A percentile compares a stretch with the other conserved stretches of the same genome.
phyloP scores from a whole-genome alignment of 371 early-diverging fungal species.

The Mucor lusitanicus region DNA sequence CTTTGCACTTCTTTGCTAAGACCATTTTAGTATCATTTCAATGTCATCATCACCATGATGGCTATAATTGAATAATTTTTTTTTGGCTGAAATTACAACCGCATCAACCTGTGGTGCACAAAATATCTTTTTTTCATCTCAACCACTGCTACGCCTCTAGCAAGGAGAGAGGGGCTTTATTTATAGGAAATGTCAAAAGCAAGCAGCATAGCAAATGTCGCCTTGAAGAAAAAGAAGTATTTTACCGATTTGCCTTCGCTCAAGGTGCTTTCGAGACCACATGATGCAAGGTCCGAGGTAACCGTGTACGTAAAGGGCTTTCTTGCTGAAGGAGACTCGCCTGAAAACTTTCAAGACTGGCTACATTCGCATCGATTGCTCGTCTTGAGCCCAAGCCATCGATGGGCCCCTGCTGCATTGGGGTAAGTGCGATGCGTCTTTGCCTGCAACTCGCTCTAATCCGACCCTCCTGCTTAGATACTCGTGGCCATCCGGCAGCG shows the following conservation, averaged over 20 bases:
- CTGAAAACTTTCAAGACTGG: slow-evolving; percentile 53
- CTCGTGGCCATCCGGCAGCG: slow-evolving; percentile 53
- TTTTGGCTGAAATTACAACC: not conserved
- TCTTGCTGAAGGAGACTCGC: slow-evolving; percentile 45
- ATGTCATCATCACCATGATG: not conserved
- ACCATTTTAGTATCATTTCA: not conserved
- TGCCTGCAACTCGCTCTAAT: not conserved
- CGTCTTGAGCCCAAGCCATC: slow-evolving; percentile 39
- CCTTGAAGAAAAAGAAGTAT: slow-evolving; percentile 25
- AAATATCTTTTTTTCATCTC: not conserved
- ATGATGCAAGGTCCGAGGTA: slow-evolving; percentile 34
- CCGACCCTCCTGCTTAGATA: slow-evolving; percentile 28
- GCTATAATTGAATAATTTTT: not conserved
- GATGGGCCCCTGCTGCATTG: slow-evolving; percentile 46
- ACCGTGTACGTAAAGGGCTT: slow-evolving; percentile 54
- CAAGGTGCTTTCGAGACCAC: slow-evolving; percentile 39
- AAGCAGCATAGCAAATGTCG: not conserved
- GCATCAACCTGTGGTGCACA: not conserved
- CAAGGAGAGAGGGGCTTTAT: not conserved
- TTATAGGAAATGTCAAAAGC: not conserved
- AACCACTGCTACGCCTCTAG: not conserved
- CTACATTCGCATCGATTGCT: slow-evolving; percentile 51
- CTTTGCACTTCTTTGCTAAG: not conserved
- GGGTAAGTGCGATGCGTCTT: slow-evolving; percentile 24
- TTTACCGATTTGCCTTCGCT: slow-evolving; percentile 45